These are phyloP conservation scores for Cochlearia excelsa DNA, from an alignment of 345 rosid species.

Conservation along the genomic window DNA sequence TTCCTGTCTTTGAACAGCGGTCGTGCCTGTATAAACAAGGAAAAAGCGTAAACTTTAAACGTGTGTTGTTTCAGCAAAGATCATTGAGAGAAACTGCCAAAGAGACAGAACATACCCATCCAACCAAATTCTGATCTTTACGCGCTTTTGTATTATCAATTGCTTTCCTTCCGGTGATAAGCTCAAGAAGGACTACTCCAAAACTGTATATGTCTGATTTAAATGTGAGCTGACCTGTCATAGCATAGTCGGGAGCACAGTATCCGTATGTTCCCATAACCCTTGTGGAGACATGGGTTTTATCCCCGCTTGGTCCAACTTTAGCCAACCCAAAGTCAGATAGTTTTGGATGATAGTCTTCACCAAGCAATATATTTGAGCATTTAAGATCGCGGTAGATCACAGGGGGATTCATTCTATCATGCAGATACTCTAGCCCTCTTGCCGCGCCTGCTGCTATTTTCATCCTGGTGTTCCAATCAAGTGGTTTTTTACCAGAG, in stretches of 20 bases:
- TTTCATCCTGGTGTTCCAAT: conserved; percentile 84
- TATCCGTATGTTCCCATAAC: conserved; percentile 98
- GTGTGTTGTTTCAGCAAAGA: background rate
- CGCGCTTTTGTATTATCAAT: conserved; percentile 53
- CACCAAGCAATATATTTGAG: conserved; percentile 77
- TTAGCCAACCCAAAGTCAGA: conserved; percentile 96
- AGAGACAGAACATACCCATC: conserved; percentile 62
- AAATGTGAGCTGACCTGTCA: conserved; percentile 87
- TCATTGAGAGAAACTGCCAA: background rate
- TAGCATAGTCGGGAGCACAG: conserved; percentile 95
- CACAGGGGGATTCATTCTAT: conserved; percentile 67
- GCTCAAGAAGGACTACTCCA: conserved; percentile 84
- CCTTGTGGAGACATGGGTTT: conserved; percentile 87
- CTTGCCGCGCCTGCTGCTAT: conserved; percentile 90
- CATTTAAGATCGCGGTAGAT: conserved; percentile 90
- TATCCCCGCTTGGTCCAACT: conserved; percentile 89
- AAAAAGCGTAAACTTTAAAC: background rate
- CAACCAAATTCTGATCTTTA: conserved; percentile 70
- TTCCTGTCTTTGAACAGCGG: conserved; percentile 83
- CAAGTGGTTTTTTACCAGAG: conserved; percentile 47
- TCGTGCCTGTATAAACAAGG: conserved; percentile 53
- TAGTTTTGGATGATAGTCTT: conserved; percentile 69
- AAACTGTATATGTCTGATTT: conserved; percentile 93
- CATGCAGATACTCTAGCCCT: conserved; percentile 84
- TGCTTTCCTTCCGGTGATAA: conserved; percentile 90